Conservation (phyloP, 805 yeast genomes). For the Torulaspora indica region DNA sequence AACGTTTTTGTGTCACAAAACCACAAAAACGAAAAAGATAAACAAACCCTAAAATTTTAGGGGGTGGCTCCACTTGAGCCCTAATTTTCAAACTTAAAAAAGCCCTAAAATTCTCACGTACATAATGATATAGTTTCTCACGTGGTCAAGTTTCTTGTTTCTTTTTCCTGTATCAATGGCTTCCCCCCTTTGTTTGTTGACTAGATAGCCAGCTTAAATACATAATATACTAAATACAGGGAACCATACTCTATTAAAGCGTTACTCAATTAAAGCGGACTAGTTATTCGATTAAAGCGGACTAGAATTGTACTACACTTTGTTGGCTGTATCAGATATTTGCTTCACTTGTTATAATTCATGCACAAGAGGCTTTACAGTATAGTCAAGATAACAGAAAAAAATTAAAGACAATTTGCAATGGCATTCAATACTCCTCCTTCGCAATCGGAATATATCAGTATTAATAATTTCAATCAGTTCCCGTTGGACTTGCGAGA, state of each 20-base stretch:
- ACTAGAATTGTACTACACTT: not conserved
- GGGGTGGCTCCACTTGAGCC: not conserved
- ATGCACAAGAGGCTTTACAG: not conserved
- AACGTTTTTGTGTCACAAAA: slow-evolving; percentile 1
- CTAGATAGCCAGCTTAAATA: not conserved
- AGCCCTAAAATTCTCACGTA: not conserved
- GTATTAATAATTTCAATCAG: slow-evolving; percentile 6
- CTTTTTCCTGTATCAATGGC: not conserved
- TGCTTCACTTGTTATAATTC: not conserved
- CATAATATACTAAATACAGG: too few species aligned
- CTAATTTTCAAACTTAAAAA: too few species aligned
- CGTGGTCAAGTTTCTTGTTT: too few species aligned
- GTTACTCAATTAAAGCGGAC: too few species aligned
- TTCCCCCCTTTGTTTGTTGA: slow-evolving; percentile 2
- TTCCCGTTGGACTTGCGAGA: slow-evolving; percentile 5
- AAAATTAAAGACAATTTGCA: not conserved
- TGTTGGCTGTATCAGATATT: not conserved
- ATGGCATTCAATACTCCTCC: slow-evolving; percentile 11
- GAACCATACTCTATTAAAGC: too few species aligned
- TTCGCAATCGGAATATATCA: slow-evolving; percentile 11
- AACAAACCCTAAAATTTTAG: too few species aligned
- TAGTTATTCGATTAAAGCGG: too few species aligned
- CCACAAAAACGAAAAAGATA: slow-evolving; percentile 3
- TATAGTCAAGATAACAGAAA: not conserved
- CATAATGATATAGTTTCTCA: not conserved